Conservation (phyloP, 2,329 filamentous ascomycete species). For the Scedosporium aurantiacum region DNA sequence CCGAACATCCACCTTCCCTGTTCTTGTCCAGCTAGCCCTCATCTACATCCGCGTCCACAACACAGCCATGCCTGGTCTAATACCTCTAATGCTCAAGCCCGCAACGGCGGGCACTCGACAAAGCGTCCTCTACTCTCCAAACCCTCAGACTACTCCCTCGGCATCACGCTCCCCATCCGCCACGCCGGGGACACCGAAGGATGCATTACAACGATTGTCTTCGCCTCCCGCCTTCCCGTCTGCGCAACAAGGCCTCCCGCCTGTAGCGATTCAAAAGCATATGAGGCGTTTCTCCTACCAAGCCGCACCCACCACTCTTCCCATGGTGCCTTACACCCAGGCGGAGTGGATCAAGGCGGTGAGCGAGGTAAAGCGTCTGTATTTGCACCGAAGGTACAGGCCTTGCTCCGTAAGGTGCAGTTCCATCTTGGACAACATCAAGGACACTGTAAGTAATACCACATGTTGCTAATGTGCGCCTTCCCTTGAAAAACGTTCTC, state of each 20-base stretch:
- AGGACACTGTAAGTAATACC: slow-evolving; percentile 27
- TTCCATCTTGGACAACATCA: slow-evolving; percentile 39
- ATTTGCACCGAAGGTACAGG: slow-evolving; percentile 37
- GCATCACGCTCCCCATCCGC: neutral
- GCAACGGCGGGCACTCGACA: slow-evolving; percentile 10
- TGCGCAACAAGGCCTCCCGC: neutral
- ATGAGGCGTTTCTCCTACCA: slow-evolving; percentile 4
- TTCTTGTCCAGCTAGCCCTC: neutral
- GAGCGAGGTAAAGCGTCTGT: slow-evolving; percentile 42
- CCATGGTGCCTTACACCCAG: slow-evolving; percentile 29
- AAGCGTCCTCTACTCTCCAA: neutral
- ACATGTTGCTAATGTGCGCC: neutral
- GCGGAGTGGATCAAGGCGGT: slow-evolving; percentile 41
- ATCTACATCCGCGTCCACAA: neutral
- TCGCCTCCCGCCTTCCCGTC: neutral
- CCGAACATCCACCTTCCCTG: neutral
- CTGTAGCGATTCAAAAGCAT: slow-evolving; percentile 2
- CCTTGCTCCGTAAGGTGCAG: slow-evolving; percentile 41
- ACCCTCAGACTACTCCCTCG: neutral
- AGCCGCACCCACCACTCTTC: slow-evolving; percentile 10
- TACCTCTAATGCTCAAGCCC: slow-evolving; percentile 20
- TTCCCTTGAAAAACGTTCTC: neutral
- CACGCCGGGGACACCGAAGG: neutral
- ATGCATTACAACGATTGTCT: neutral
- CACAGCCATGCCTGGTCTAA: slow-evolving; percentile 19